phyloP scores from a whole-genome alignment of 2,329 filamentous ascomycete genomes.

The Trichoderma sp. region DNA sequence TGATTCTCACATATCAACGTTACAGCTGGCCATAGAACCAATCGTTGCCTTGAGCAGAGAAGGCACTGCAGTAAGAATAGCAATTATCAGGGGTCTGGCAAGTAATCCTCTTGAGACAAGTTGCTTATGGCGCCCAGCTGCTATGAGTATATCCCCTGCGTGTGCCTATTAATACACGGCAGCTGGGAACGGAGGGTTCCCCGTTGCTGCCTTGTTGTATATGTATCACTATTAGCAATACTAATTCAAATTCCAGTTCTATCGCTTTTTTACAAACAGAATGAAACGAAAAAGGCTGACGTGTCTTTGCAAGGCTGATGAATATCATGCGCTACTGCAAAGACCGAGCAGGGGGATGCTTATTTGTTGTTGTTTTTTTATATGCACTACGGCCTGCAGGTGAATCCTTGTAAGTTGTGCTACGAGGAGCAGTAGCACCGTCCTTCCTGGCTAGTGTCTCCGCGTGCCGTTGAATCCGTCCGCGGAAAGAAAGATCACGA shows the following conservation, averaged over 20 bases:
- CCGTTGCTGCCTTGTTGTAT: neutral
- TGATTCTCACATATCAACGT: conserved; percentile 11
- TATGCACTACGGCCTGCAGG: neutral
- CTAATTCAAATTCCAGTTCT: neutral
- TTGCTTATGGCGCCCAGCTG: conserved; percentile 7
- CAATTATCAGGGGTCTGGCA: neutral
- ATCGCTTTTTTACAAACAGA: neutral
- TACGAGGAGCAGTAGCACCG: neutral
- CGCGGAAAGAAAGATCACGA: conserved; percentile 7
- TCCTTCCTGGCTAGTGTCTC: neutral
- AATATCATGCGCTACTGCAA: conserved; percentile 14
- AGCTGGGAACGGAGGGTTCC: neutral
- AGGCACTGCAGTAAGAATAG: neutral
- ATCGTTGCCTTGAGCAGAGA: neutral
- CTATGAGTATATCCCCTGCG: neutral
- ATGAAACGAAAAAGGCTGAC: conserved; percentile 14
- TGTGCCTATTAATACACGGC: neutral
- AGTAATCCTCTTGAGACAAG: conserved; percentile 3
- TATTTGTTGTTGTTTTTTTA: neutral
- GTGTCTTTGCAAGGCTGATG: conserved; percentile 25
- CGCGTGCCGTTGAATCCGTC: conserved; percentile 12
- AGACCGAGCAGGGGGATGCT: neutral
- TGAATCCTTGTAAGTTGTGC: neutral
- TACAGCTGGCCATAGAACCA: neutral
- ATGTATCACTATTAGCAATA: neutral